These are phyloP conservation scores for Hepatocystis sp. DNA, from an alignment of 169 alveolate species.

Conservation along the genomic window DNA sequence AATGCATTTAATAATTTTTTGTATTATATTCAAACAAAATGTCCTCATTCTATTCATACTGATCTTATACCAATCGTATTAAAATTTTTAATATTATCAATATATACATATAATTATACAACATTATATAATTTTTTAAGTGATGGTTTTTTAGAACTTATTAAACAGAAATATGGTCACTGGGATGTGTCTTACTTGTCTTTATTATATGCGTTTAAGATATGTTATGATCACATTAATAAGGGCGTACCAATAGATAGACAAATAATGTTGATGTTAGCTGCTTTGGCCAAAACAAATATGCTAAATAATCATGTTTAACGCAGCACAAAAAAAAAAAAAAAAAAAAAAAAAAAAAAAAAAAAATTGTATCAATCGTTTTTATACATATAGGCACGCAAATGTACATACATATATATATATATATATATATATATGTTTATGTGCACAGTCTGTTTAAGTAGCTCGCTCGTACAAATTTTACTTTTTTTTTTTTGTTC, in stretches of 20 bases:
- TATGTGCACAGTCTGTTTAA: too few species aligned
- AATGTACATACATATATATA: too few species aligned
- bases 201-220: constrained; percentile 21
- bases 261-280: constrained; percentile 8
- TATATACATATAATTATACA: constrained; percentile 53
- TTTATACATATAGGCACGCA: too few species aligned
- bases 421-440: too few species aligned
- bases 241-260: not conserved
- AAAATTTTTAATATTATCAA: constrained; percentile 62
- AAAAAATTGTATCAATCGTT: too few species aligned
- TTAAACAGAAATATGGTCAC: constrained; percentile 59
- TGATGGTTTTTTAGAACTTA: constrained; percentile 61
- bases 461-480: too few species aligned
- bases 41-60: constrained; percentile 54
- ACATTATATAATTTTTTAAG: constrained; percentile 31
- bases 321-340: too few species aligned
- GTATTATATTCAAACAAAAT: constrained; percentile 60
- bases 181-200: constrained; percentile 63
- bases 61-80: constrained; percentile 60
- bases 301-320: constrained; percentile 3
- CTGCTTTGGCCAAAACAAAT: constrained; percentile 17
- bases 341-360: too few species aligned
- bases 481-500: too few species aligned
- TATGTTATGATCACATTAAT: constrained; percentile 22
- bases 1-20: constrained; percentile 36